Percentiles rank a stretch among this genome's conserved stretches.
Evolutionary conservation across 805 yeast species (phyloP).

Genomic region (Candida maris): DNA sequence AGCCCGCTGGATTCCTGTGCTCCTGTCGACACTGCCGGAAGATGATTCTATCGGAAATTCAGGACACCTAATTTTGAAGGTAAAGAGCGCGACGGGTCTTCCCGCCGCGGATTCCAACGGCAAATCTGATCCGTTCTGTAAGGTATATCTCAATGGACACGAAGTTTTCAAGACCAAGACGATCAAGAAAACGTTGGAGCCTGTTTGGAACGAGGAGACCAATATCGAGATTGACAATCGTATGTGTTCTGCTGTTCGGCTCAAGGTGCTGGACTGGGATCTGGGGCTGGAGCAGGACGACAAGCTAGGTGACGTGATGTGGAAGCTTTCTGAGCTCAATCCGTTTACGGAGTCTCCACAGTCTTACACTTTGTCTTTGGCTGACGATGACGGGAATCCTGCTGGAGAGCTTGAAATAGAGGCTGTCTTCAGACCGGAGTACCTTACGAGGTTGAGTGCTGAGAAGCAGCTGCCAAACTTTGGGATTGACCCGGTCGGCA

Average conservation of each 20-base stretch:
- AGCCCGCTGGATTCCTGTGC: slow-evolving; percentile 77
- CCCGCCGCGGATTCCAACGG: slow-evolving; percentile 90
- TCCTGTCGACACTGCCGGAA: slow-evolving; percentile 57
- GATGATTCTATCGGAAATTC: slow-evolving; percentile 71
- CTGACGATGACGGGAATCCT: slow-evolving; percentile 44
- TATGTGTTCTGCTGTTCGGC: slow-evolving; percentile 52
- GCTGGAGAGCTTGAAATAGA: slow-evolving; percentile 65
- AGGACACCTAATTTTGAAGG: slow-evolving; percentile 63
- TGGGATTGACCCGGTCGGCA: slow-evolving; percentile 45
- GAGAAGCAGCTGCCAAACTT: slow-evolving; percentile 39
- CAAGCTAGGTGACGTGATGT: slow-evolving; percentile 59
- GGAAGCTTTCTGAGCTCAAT: slow-evolving; percentile 58
- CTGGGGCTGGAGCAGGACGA: slow-evolving; percentile 87
- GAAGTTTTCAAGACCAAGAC: slow-evolving; percentile 72
- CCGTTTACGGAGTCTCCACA: slow-evolving; percentile 46
- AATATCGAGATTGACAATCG: slow-evolving; percentile 56
- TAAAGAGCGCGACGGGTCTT: slow-evolving; percentile 62
- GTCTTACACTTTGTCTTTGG: slow-evolving; percentile 50
- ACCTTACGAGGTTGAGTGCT: slow-evolving; percentile 42
- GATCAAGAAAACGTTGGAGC: slow-evolving; percentile 81
- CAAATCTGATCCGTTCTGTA: slow-evolving; percentile 86
- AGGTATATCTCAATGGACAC: slow-evolving; percentile 62
- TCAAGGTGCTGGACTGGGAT: slow-evolving; percentile 86
- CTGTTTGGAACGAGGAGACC: slow-evolving; percentile 80
- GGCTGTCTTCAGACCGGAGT: slow-evolving; percentile 66